phyloP scores from a whole-genome alignment of 1,284 basidiomycete genomes.

The Trichosporon inkin region DNA sequence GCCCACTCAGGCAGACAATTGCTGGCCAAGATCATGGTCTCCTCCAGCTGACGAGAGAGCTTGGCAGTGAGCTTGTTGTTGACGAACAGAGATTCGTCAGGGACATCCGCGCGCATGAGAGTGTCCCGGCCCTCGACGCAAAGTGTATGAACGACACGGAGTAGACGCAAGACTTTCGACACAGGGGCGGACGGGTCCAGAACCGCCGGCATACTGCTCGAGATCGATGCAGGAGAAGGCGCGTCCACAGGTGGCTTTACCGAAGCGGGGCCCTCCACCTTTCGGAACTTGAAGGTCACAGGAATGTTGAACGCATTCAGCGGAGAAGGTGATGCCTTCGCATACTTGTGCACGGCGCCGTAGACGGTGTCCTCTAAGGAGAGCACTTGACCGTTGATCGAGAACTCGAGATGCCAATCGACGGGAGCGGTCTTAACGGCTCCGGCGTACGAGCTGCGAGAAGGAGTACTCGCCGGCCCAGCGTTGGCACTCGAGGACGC shows the following conservation, averaged over 20 bases:
- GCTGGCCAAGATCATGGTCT: slow-evolving; percentile 97
- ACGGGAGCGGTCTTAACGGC: slow-evolving; percentile 85
- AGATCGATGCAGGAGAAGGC: slow-evolving; percentile 39
- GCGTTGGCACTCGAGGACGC: slow-evolving; percentile 22
- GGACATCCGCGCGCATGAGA: slow-evolving; percentile 27
- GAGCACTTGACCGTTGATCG: slow-evolving; percentile 77
- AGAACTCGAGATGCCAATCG: slow-evolving; percentile 97
- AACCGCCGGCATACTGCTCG: slow-evolving; percentile 57
- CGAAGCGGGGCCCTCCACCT: slow-evolving; percentile 76
- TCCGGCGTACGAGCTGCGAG: slow-evolving; percentile 77
- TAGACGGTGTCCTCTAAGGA: slow-evolving; percentile 89
- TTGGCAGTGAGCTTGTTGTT: slow-evolving; percentile 99
- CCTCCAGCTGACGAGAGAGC: slow-evolving; percentile 93
- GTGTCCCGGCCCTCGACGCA: slow-evolving; percentile 55
- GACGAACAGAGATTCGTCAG: slow-evolving; percentile 77
- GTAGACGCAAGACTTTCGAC: slow-evolving; percentile 82
- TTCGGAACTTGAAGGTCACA: slow-evolving; percentile 75
- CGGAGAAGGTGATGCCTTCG: slow-evolving; percentile 14
- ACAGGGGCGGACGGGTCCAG: slow-evolving; percentile 80
- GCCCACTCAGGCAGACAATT: slow-evolving; percentile 97
- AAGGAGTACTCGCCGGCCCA: slow-evolving; percentile 35
- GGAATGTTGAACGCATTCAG: slow-evolving; percentile 25
- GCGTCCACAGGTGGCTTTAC: slow-evolving; percentile 29
- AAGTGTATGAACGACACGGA: slow-evolving; percentile 80
- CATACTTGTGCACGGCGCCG: slow-evolving; percentile 73